Percentiles rank a stretch among this genome's conserved stretches.
Evolutionary conservation across 805 yeast genomes (phyloP).

Genomic region (Myxozyma udenii): DNA sequence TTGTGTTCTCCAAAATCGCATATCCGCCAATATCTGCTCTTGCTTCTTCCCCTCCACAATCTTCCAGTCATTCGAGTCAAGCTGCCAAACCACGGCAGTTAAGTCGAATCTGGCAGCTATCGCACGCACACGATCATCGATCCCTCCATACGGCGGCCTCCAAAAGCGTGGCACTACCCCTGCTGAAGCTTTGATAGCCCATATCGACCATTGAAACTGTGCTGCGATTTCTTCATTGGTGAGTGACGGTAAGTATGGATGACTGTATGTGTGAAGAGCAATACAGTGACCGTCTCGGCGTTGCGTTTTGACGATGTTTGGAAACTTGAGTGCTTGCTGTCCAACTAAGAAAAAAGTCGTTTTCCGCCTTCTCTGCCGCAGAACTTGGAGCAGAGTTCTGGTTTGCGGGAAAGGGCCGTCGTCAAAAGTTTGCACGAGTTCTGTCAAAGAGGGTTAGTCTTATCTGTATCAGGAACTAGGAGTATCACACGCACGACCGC

Average conservation of each 20-base stretch:
- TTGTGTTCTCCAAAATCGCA: conserved; percentile 50
- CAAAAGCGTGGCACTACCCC: conserved; percentile 86
- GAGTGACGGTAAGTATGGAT: conserved; percentile 73
- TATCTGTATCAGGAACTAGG: not conserved
- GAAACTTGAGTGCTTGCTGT: conserved; percentile 69
- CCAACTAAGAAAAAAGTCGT: conserved; percentile 87
- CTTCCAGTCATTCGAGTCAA: conserved; percentile 89
- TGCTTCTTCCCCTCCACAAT: conserved; percentile 54
- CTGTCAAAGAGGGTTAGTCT: conserved; percentile 2
- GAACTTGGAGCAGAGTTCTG: conserved; percentile 51
- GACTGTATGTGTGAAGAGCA: conserved; percentile 93
- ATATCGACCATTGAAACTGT: conserved; percentile 88
- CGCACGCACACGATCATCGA: conserved; percentile 79
- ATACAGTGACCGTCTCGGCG: conserved; percentile 66
- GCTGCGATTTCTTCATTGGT: conserved; percentile 80
- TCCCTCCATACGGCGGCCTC: conserved; percentile 95
- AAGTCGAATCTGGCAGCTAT: conserved; percentile 82
- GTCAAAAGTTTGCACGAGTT: conserved; percentile 83
- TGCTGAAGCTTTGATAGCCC: conserved; percentile 97
- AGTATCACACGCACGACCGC: not conserved
- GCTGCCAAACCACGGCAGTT: conserved; percentile 86
- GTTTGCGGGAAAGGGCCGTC: conserved; percentile 89
- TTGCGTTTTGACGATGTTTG: conserved; percentile 63
- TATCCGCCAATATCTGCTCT: conserved; percentile 53
- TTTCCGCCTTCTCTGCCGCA: conserved; percentile 44